A percentile compares a stretch with the other conserved stretches of the same genome.
Conservation (phyloP, 148 eudicot species). For the Fagopyrum homotropicum region DNA sequence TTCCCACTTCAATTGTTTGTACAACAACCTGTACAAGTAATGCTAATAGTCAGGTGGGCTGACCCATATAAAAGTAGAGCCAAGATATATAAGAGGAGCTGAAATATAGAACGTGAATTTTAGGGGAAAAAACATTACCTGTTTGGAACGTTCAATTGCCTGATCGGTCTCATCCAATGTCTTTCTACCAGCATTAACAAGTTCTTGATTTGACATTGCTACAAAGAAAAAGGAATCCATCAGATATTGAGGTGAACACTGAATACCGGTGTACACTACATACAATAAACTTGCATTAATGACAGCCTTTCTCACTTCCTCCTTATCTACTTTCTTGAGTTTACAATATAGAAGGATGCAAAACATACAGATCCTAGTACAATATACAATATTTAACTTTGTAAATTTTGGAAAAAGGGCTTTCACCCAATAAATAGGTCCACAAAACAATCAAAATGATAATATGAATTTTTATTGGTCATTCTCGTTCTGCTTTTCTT, state of each 20-base stretch:
- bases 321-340: background rate
- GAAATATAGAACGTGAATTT: background rate
- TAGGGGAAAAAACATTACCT: constrained; percentile 28
- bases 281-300: background rate
- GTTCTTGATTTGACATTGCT: constrained; percentile 97
- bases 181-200: constrained; percentile 65
- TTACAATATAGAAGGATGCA: background rate
- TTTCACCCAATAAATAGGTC: background rate
- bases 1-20: constrained; percentile 92
- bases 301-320: background rate
- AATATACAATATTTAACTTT: too few relatives aligned
- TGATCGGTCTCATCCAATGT: constrained; percentile 97
- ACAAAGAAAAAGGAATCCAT: constrained; percentile 2
- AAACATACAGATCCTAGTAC: background rate
- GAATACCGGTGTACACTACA: background rate
- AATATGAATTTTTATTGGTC: background rate
- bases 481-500: background rate
- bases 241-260: background rate
- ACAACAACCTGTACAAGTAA: constrained; percentile 54
- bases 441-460: background rate
- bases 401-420: background rate
- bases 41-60: constrained; percentile 12
- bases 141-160: constrained; percentile 94
- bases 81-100: constrained; percentile 12
- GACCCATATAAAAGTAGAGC: background rate